A percentile compares a stretch with the other conserved stretches of the same genome.
Evolutionary conservation across 805 yeast genomes (phyloP).

Genomic region (Myxozyma sirexii): DNA sequence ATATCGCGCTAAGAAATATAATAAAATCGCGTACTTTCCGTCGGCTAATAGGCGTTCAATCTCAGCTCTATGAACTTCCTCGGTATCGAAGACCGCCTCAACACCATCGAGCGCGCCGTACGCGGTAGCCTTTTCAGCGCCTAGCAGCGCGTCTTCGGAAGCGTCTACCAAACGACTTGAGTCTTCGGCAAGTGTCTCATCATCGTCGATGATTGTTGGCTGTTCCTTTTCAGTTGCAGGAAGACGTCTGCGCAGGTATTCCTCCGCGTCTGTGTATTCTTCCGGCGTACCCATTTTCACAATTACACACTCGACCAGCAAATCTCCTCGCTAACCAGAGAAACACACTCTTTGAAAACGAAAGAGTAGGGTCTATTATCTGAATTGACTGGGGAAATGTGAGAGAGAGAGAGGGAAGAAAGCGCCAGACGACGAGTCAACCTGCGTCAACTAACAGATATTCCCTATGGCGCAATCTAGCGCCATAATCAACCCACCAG

Average conservation of each 20-base stretch:
- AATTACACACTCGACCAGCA: no score
- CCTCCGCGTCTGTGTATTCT: neutral
- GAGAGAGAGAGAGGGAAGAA: no score
- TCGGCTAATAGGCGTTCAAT: conserved; percentile 5
- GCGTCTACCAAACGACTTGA: neutral
- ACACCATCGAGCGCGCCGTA: conserved; percentile 12
- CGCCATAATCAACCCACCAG: neutral
- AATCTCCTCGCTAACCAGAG: no score
- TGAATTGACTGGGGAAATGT: no score
- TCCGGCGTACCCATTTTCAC: conserved; percentile 1
- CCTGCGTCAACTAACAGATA: no score
- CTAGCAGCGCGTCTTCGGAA: neutral
- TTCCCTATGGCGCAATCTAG: conserved; percentile 10
- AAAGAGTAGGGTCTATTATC: no score
- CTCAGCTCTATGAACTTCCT: neutral
- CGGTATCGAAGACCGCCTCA: neutral
- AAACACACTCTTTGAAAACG: no score
- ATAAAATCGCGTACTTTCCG: neutral
- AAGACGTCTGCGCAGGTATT: neutral
- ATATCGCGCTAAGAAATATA: no score
- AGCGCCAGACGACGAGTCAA: no score
- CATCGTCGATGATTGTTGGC: neutral
- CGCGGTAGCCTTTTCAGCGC: neutral
- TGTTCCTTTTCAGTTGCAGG: neutral
- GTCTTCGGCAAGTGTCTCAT: neutral